Evolutionary conservation across 805 yeast species (phyloP), one percentile per base, ranked within the genome.

Genomic region (Sugiyamaella marilandica): DNA sequence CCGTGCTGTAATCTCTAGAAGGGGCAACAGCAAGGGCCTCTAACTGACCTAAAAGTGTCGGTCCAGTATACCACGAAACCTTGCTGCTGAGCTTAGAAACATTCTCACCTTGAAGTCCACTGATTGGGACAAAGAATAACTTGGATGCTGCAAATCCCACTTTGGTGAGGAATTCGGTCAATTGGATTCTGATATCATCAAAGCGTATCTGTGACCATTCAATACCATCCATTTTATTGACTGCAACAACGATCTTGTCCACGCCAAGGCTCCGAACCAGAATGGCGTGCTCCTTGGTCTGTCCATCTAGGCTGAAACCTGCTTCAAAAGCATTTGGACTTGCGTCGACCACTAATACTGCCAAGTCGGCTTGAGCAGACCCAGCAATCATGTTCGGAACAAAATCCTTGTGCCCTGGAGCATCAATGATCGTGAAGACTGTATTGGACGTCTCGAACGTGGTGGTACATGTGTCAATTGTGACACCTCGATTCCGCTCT

Each of bases 301-400:
- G 91, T 1, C 94, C 92, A 60, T 79, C 81, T 56, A 78, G 72
- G 14, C 73, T 66, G 59, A 84, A 84, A 0, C 90, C 89, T 9
- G 82, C 73, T 66, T 85, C 91, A 62, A 85, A 86, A 18, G 86
- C 89, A 36, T 84, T 81, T 1, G 74, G 71, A 39, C 76, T 73
- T 1, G 87, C 66, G 65, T 87, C 95, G 16, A 87, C 80, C 10
- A 87, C 87, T 37, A 86, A 72, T 14, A 87, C 72, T 0, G 91
- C 91, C 41, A 83, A 66, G 61, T 87, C 94, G 0, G 94, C 91
- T 62, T 85, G 90, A 2, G 85, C 71, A 1, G 87, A 85, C 29
- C 95, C 95, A 29, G 87, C 85, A 59, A 87, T 85, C 89, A 87
- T 85, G 61, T 85, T 87, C 2, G 95, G 95, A 32, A 87, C 86